Conservation (phyloP, 208 protist species). For the Spongospora subterranea region DNA sequence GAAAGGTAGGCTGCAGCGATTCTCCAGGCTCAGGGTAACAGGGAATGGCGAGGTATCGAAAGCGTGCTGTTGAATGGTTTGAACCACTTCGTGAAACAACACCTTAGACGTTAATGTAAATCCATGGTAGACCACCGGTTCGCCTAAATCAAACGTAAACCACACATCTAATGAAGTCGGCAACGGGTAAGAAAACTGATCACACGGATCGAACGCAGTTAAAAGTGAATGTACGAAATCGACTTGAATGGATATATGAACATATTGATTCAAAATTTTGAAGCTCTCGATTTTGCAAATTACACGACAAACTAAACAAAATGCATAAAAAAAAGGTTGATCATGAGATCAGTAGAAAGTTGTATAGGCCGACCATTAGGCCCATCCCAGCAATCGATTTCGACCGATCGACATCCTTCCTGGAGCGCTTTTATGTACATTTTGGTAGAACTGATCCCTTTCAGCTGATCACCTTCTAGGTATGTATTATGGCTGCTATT, state of each 20-base stretch:
- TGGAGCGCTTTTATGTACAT: constrained; percentile 20
- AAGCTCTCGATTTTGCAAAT: background rate
- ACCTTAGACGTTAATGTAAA: constrained; percentile 24
- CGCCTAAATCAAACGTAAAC: background rate
- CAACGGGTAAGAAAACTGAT: too few relatives aligned
- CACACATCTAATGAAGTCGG: too few relatives aligned
- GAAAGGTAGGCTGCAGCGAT: constrained; percentile 42
- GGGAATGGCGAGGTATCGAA: constrained; percentile 32
- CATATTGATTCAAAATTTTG: too few relatives aligned
- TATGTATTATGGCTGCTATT: constrained; percentile 55
- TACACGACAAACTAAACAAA: background rate
- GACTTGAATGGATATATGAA: too few relatives aligned
- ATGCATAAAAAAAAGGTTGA: too few relatives aligned
- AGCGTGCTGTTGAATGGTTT: background rate
- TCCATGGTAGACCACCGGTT: constrained; percentile 40
- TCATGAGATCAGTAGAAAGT: background rate
- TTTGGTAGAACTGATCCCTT: constrained; percentile 46
- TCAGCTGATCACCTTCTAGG: constrained; percentile 10
- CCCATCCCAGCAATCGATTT: constrained; percentile 46
- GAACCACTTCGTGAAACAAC: constrained; percentile 10
- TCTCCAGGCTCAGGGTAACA: constrained; percentile 32
- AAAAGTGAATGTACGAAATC: too few relatives aligned
- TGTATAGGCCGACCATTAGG: constrained; percentile 24
- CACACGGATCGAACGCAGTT: too few relatives aligned
- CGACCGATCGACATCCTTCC: constrained; percentile 28